Base-by-base conservation (phyloP, 768 basidiomycete species). In the Tylopilus sp. region DNA sequence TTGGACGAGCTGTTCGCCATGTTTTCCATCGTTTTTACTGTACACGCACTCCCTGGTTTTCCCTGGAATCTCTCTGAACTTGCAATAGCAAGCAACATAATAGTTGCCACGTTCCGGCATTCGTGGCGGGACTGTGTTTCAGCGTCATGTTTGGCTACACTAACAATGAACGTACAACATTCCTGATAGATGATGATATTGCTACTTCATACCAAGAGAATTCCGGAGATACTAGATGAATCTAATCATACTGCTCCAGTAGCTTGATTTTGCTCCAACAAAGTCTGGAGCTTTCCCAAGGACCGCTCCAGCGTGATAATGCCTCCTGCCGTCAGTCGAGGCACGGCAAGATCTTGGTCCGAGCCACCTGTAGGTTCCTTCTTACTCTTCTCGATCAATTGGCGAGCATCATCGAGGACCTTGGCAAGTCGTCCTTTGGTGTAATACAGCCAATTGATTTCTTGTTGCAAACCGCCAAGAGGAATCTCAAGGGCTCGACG, bases 401-500 rank as follows among this genome's bases (percentile, higher is more conserved):
- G 64, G 49, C 77, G 76, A 6, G 88, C 83, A 60, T 85, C 82
- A 6, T 66, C 60, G 13, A 95, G 72, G 36, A 92, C 84, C 68
- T 87, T 88, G 54, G 77, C 75, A 45, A 95, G 79, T 49, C 81
- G 81, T 31, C 81, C 79, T 48, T 78, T 72, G 29, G 74, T 74
- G 69, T 82, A 77, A 69, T 94, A 97, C 53, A 92, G 71, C 78
- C 85, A 84, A 21, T 70, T 72, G 50, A 97, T 79, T 69, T 94
- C 94, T 5, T 72, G 59, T 54, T 87, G 86, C 25, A 97, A 72
- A 9, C 84, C 80, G 33, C 83, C 78, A 5, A 84, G 80, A 21
- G 92, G 90, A 25, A 86, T 74, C 71, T 92, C 89, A 26, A 95
- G 81, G 13, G 93, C 93, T 17, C 89, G 85, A n/a, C 87, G 85